Conservation (phyloP, 768 basidiomycete species). For the Amanita pseudoporphyria region DNA sequence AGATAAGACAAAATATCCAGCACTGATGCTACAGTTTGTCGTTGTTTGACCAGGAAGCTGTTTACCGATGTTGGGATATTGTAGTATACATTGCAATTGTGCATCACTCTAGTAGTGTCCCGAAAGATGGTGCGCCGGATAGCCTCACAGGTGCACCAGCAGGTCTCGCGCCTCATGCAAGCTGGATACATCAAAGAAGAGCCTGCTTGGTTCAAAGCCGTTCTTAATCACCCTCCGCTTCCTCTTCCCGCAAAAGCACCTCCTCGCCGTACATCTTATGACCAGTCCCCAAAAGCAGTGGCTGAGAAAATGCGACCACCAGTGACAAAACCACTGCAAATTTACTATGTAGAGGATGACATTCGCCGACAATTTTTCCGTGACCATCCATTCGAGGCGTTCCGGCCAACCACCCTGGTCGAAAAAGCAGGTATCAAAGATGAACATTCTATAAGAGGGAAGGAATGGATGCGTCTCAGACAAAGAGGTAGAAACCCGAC, state of each 20-base stretch:
- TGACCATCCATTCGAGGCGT: slow-evolving; percentile 95
- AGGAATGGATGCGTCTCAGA: slow-evolving; percentile 66
- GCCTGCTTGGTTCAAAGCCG: slow-evolving; percentile 80
- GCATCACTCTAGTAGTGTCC: too few species aligned
- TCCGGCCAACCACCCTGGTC: slow-evolving; percentile 67
- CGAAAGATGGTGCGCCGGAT: slow-evolving; percentile 66
- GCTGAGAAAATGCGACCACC: slow-evolving; percentile 26
- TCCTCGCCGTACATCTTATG: slow-evolving; percentile 45
- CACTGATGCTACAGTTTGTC: slow-evolving; percentile 14
- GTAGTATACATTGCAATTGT: too few species aligned
- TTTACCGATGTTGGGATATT: too few species aligned
- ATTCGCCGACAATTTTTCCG: slow-evolving; percentile 86
- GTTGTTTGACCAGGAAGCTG: too few species aligned
- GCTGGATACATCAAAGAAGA: slow-evolving; percentile 50
- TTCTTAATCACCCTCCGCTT: slow-evolving; percentile 81
- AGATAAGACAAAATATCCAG: too few species aligned
- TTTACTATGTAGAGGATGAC: slow-evolving; percentile 78
- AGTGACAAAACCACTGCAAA: slow-evolving; percentile 40
- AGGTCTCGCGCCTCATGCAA: slow-evolving; percentile 71
- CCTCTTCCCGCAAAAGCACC: slow-evolving; percentile 72
- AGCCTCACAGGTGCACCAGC: slow-evolving; percentile 83
- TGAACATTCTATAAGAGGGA: slow-evolving; percentile 46
- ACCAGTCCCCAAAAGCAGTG: slow-evolving; percentile 25
- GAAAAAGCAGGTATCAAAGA: slow-evolving; percentile 55
- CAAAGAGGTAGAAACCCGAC: slow-evolving; percentile 79